Conservation (phyloP, 2,329 filamentous ascomycete genomes). For the Lachnellula subtilissima region DNA sequence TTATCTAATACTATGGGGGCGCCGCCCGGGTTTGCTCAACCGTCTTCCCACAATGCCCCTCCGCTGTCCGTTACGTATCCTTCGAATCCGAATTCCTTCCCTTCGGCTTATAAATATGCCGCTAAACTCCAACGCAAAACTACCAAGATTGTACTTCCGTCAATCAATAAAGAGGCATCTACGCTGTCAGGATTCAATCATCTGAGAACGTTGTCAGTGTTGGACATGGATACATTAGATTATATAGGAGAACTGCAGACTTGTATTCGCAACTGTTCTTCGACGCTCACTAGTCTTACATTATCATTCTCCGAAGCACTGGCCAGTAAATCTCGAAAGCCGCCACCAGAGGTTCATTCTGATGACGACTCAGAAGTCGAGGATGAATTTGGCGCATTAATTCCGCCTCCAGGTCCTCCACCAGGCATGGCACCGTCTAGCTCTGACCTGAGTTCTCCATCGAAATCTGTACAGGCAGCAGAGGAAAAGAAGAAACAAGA, state of each 20-base stretch:
- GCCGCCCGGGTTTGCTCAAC: constrained; percentile 2
- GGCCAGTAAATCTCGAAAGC: constrained; percentile 43
- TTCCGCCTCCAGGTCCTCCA: constrained; percentile 28
- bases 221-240: constrained; percentile 58
- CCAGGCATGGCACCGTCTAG: constrained; percentile 10
- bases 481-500: constrained; percentile 54
- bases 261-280: constrained; percentile 51
- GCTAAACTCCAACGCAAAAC: constrained; percentile 8
- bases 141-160: constrained; percentile 2
- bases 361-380: constrained; percentile 50
- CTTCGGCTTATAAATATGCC: constrained; percentile 3
- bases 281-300: constrained; percentile 49
- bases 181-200: constrained; percentile 54
- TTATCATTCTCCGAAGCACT: constrained; percentile 54
- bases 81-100: constrained; percentile 5
- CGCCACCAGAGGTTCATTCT: constrained; percentile 34
- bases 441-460: constrained; percentile 37
- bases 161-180: constrained; percentile 32
- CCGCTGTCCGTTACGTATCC: background rate
- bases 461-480: constrained; percentile 44
- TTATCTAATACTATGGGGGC: constrained; percentile 1
- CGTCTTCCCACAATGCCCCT: constrained; percentile 1
- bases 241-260: constrained; percentile 50
- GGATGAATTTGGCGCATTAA: constrained; percentile 47
- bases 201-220: constrained; percentile 47